Base-by-base conservation (phyloP, 805 yeast genomes). In the Nakazawaea laoshanensis region DNA sequence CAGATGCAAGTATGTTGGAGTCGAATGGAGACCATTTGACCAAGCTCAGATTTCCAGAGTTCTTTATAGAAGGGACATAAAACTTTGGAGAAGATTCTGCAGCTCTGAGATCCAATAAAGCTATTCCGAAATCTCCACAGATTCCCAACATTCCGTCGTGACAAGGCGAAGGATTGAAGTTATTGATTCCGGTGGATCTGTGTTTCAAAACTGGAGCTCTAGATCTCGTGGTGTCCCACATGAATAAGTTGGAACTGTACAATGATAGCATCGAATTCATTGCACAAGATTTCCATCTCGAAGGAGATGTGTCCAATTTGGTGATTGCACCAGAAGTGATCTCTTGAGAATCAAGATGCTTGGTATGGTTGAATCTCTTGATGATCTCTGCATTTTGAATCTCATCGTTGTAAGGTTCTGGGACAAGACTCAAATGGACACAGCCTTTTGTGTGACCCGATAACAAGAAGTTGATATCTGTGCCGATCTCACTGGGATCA, bases 401-500 rank as follows among this genome's bases (percentile, higher is more conserved):
- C 3, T 46, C 65, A 4, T 57, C 59, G 7, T 60, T 48, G 17
- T 57, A 50, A 1, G 71, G 56, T 29, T 65, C 69, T 1, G 94
- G 92, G 7, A 86, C 63, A 12, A 79, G 61, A 3, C 84, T 72
- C 38, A 87, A 52, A 52, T 88, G 84, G 0, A 77, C 84, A 35
- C 69, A 58, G 2, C 96, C 96, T 38, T 74, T 71, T 32, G 67
- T 69, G 50, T 86, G 92, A 8, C 95, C 95, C 0, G 94, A 67
- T n/a, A 76, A 48, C 28, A 80, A 48, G 23, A 61, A 55, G 19
- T 62, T 59, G 22, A 62, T 53, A 20, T 50, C 48, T 13, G 42
- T 42, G 15, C 50, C 51, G 24, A 56, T 50, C 3, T 66, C 41
- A 7, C 16, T 15, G 7, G n/a, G 29, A 3, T 8, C 14, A 11